Percentiles rank a stretch among this genome's conserved stretches.
phyloP scores from a whole-genome alignment of 805 yeast genomes.

The Ogataea nonfermentans region DNA sequence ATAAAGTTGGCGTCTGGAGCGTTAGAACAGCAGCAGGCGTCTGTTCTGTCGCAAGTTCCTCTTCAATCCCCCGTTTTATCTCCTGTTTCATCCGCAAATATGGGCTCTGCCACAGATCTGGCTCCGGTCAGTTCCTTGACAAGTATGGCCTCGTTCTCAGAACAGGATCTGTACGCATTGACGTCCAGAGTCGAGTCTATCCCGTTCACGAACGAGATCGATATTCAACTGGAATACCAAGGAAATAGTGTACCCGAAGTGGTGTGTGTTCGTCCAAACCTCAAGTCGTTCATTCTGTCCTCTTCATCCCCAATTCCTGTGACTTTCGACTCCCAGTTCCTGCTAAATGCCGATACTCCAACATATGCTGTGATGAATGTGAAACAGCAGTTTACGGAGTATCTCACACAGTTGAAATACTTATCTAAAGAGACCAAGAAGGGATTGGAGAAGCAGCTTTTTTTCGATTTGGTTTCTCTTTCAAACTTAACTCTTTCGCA shows the following conservation, averaged over 20 bases:
- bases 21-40: slow-evolving; percentile 4
- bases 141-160: slow-evolving; percentile 7
- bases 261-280: slow-evolving; percentile 10
- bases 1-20: slow-evolving; percentile 14
- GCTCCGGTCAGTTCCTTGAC: slow-evolving; percentile 13
- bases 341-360: slow-evolving; percentile 14
- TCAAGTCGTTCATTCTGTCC: slow-evolving; percentile 21
- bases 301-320: slow-evolving; percentile 23
- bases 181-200: slow-evolving; percentile 7
- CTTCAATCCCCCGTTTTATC: slow-evolving; percentile 12
- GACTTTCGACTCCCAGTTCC: slow-evolving; percentile 18
- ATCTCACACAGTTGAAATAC: slow-evolving; percentile 14
- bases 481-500: slow-evolving; percentile 19
- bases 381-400: slow-evolving; percentile 16
- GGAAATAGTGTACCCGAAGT: slow-evolving; percentile 19
- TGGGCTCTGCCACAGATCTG: slow-evolving; percentile 5
- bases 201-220: slow-evolving; percentile 15
- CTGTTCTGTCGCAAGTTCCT: slow-evolving; percentile 11
- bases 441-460: slow-evolving; percentile 26
- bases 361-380: slow-evolving; percentile 14
- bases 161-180: not conserved
- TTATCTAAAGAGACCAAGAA: slow-evolving; percentile 20
- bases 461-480: slow-evolving; percentile 23
- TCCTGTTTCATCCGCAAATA: slow-evolving; percentile 13
- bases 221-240: slow-evolving; percentile 15